phyloP scores from a whole-genome alignment of 805 yeast genomes.

The Myxozyma melibiosi region DNA sequence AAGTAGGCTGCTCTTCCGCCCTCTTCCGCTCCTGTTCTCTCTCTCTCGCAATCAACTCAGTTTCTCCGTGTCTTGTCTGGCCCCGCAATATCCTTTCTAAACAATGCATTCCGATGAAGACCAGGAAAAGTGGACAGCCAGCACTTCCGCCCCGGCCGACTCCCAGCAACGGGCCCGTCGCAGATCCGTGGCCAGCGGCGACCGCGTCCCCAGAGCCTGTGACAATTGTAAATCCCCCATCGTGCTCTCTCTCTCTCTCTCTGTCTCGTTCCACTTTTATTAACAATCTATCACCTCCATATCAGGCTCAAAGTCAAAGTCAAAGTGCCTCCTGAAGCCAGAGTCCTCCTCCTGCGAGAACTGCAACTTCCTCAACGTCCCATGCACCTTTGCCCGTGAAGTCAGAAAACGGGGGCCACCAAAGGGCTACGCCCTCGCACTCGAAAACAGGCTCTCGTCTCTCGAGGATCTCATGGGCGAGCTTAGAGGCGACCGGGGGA shows the following conservation, averaged over 20 bases:
- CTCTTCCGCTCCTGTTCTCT: no score
- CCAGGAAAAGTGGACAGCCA: not conserved
- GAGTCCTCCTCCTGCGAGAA: constrained; percentile 3
- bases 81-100: no score
- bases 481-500: not conserved
- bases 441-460: not conserved
- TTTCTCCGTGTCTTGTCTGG: no score
- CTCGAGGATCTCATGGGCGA: not conserved
- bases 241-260: no score
- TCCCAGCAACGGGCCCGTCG: not conserved
- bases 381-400: constrained; percentile 7
- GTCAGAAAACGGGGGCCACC: constrained; percentile 8
- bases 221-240: constrained; percentile 9
- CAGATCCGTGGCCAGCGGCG: not conserved
- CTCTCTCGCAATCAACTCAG: no score
- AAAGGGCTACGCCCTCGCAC: constrained; percentile 1
- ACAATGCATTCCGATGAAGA: not conserved
- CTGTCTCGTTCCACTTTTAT: no score
- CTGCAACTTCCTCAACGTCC: constrained; percentile 2
- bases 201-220: constrained; percentile 3
- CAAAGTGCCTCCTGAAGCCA: constrained; percentile 3
- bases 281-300: not conserved
- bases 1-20: no score
- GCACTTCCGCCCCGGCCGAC: not conserved
- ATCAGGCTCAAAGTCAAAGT: constrained; percentile 7